Evolutionary conservation across 2,329 filamentous ascomycete species (phyloP).

Genomic region (Verticillium albo-atrum): DNA sequence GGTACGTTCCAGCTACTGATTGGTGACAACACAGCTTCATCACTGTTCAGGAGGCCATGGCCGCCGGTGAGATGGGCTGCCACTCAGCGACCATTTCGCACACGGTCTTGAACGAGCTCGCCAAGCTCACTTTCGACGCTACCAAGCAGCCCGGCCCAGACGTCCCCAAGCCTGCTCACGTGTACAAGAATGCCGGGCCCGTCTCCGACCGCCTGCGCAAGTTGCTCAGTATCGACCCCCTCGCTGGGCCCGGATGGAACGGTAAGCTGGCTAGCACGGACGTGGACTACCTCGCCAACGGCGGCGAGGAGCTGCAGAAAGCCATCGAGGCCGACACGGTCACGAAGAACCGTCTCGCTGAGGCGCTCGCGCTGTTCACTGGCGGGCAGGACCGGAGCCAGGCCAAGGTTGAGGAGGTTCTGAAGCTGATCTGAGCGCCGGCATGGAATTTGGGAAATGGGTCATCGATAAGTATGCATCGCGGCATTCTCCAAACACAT

Average conservation of each 20-base stretch:
- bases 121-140: conserved; percentile 29
- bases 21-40: conserved; percentile 27
- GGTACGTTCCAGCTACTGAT: not conserved
- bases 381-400: conserved; percentile 32
- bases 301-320: conserved; percentile 35
- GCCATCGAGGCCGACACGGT: conserved; percentile 34
- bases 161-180: conserved; percentile 33
- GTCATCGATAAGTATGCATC: not conserved
- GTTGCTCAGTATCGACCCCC: conserved; percentile 31
- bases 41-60: conserved; percentile 37
- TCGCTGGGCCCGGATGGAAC: conserved; percentile 30
- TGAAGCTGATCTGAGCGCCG: conserved; percentile 13
- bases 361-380: conserved; percentile 35
- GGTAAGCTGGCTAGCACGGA: conserved; percentile 32
- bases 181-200: conserved; percentile 28
- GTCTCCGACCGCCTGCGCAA: conserved; percentile 27
- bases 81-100: conserved; percentile 40
- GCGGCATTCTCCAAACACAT: not conserved
- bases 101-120: conserved; percentile 31
- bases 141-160: conserved; percentile 31
- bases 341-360: conserved; percentile 28
- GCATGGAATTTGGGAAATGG: not conserved
- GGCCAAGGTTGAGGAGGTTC: conserved; percentile 28
- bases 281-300: conserved; percentile 41
- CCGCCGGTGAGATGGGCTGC: conserved; percentile 39